Conservation (phyloP, 257 asterid species). For the Solanum pennellii region DNA sequence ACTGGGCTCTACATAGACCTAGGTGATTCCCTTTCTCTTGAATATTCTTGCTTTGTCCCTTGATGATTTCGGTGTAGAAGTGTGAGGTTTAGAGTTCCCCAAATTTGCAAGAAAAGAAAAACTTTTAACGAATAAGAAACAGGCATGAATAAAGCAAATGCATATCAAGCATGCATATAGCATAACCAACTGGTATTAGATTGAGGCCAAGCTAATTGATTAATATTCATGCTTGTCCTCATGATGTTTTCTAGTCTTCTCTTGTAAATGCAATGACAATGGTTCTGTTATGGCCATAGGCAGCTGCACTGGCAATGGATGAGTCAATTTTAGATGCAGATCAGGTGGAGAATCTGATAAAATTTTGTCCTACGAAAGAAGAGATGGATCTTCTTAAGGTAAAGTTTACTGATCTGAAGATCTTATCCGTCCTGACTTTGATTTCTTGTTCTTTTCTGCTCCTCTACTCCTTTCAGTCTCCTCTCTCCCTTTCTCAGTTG, state of each 20-base stretch:
- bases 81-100: neutral
- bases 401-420: slow-evolving; percentile 1
- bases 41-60: neutral
- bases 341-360: slow-evolving; percentile 94
- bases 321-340: slow-evolving; percentile 88
- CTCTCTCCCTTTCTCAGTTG: neutral
- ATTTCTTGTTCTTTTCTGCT: neutral
- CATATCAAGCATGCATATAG: neutral
- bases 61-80: neutral
- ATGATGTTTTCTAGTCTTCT: neutral
- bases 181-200: neutral
- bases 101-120: neutral
- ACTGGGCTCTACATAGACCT: neutral
- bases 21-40: neutral
- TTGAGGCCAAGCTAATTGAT: neutral
- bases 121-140: neutral
- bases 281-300: slow-evolving; percentile 27
- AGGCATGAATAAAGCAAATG: neutral
- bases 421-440: neutral
- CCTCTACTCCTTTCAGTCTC: neutral
- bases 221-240: neutral
- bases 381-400: slow-evolving; percentile 99
- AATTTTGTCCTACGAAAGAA: slow-evolving; percentile 93
- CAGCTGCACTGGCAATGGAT: slow-evolving; percentile 98
- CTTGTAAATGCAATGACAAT: neutral